Evolutionary conservation across 1,284 basidiomycete species (phyloP).

Genomic region (Apiotrichum porosum): DNA sequence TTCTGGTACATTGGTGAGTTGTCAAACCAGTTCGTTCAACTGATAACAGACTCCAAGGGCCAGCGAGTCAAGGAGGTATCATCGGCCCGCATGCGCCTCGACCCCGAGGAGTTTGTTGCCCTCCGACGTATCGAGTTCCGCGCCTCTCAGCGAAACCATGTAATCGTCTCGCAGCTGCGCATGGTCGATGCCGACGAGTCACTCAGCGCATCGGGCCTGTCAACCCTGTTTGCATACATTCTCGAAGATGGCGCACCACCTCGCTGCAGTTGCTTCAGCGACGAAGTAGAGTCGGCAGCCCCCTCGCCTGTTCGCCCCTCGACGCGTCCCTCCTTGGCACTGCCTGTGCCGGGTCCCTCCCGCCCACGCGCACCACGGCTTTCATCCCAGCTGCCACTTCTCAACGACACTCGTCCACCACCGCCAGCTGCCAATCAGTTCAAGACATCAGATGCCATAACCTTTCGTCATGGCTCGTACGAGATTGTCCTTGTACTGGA

Average conservation of each 20-base stretch:
- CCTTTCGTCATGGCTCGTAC: constrained; percentile 52
- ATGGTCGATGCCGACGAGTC: constrained; percentile 24
- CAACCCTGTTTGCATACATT: constrained; percentile 38
- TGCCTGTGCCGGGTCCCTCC: neutral
- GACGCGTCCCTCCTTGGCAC: neutral
- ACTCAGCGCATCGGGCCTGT: neutral
- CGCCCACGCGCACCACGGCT: constrained; percentile 23
- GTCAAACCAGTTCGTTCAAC: neutral
- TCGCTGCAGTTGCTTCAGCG: constrained; percentile 35
- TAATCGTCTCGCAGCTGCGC: constrained; percentile 31
- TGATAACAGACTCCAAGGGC: constrained; percentile 23
- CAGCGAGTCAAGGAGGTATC: constrained; percentile 20
- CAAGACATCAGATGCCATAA: constrained; percentile 40
- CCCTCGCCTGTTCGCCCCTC: too few species aligned
- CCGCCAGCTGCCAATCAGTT: constrained; percentile 14
- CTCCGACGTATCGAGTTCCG: constrained; percentile 42
- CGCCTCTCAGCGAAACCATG: constrained; percentile 26
- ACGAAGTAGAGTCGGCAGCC: neutral
- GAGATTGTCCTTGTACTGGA: constrained; percentile 55
- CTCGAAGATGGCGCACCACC: constrained; percentile 41
- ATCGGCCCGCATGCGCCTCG: constrained; percentile 32
- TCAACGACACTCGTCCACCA: constrained; percentile 8
- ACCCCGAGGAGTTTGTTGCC: constrained; percentile 34
- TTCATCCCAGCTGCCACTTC: constrained; percentile 28
- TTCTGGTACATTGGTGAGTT: constrained; percentile 47